Evolutionary conservation across 345 rosid genomes (phyloP).

Genomic region (Iberis pinnata): DNA sequence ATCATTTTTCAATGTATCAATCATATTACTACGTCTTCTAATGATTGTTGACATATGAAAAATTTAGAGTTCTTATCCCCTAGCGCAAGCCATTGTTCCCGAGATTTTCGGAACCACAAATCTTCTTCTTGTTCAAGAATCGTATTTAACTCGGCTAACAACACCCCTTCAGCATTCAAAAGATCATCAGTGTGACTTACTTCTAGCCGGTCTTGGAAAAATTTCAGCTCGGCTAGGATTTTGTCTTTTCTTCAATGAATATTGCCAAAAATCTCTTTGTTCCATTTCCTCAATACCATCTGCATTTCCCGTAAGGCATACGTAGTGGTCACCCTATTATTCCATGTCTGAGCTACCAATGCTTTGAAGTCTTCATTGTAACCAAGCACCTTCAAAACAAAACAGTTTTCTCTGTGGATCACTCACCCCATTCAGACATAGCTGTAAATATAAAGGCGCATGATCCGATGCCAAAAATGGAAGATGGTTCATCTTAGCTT

Average conservation of each 20-base stretch:
- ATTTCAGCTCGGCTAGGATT: background rate
- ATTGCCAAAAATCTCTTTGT: background rate
- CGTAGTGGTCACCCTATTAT: background rate
- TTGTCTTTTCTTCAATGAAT: background rate
- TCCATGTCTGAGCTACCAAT: background rate
- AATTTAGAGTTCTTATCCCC: background rate
- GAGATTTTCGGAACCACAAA: background rate
- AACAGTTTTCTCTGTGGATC: background rate
- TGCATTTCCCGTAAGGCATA: background rate
- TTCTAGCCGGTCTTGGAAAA: background rate
- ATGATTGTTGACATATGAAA: background rate
- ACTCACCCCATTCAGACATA: background rate
- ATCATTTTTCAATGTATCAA: background rate
- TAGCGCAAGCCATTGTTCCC: background rate
- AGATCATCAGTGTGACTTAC: background rate
- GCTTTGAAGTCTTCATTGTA: background rate
- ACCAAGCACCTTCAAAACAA: background rate
- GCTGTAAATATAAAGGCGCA: background rate
- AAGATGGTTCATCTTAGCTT: background rate
- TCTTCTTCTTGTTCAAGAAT: background rate
- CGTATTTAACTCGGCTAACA: background rate
- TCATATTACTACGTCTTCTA: background rate
- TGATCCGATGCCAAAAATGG: background rate
- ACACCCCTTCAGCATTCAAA: background rate
- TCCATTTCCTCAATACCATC: background rate